Percentiles rank a stretch among this genome's conserved stretches.
Evolutionary conservation across 2,329 filamentous ascomycete species (phyloP).

Genomic region (Diplodia seriata): DNA sequence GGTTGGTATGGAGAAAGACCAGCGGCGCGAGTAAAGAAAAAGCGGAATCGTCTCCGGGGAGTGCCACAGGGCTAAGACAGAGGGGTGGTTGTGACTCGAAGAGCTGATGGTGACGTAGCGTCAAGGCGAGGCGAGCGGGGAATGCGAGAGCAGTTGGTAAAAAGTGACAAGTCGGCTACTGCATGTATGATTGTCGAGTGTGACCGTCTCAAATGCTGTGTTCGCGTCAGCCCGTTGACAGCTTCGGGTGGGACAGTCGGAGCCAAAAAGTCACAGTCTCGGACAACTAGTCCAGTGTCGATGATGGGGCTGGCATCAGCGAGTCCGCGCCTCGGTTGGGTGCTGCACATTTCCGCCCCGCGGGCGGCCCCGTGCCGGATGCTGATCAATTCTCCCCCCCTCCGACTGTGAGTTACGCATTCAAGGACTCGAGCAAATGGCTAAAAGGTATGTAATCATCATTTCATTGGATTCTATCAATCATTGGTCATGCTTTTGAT

Average conservation of each 20-base stretch:
- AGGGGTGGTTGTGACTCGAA: neutral
- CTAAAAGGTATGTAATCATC: neutral
- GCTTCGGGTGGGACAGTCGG: neutral
- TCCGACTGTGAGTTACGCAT: neutral
- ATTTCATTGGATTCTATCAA: slow-evolving; percentile 14
- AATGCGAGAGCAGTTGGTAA: neutral
- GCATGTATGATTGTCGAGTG: neutral
- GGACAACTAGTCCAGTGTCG: neutral
- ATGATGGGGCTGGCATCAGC: neutral
- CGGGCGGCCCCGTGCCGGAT: slow-evolving; percentile 13
- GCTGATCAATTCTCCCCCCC: neutral
- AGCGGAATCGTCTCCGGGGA: neutral
- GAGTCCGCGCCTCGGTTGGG: slow-evolving; percentile 7
- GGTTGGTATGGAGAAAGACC: neutral
- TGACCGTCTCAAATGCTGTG: slow-evolving; percentile 12
- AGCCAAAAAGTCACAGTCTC: neutral
- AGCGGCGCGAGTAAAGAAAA: too few relatives aligned
- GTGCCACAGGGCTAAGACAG: neutral
- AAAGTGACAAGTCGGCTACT: slow-evolving; percentile 25
- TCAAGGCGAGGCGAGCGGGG: neutral
- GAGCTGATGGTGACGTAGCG: neutral
- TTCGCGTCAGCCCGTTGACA: slow-evolving; percentile 9
- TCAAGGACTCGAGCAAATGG: neutral
- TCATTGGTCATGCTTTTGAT: slow-evolving; percentile 7
- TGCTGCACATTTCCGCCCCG: slow-evolving; percentile 16